phyloP scores from a whole-genome alignment of 805 yeast genomes.

The Starmerella floricola region DNA sequence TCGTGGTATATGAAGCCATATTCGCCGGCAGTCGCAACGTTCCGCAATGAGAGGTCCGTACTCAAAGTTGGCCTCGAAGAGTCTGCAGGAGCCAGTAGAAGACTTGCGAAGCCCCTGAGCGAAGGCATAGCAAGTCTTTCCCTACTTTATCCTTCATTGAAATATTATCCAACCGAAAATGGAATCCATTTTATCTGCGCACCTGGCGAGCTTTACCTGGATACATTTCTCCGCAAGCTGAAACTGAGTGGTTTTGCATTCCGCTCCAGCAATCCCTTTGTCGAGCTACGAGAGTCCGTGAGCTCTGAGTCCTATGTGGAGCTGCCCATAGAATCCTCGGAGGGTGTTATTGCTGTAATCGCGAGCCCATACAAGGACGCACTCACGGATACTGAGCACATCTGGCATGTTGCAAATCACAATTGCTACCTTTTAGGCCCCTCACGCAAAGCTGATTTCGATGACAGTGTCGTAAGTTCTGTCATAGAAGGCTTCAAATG shows the following conservation, averaged over 20 bases:
- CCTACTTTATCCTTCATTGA: constrained; percentile 52
- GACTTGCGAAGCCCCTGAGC: constrained; percentile 19
- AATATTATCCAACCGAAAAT: constrained; percentile 68
- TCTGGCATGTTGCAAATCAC: background rate
- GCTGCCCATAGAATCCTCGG: constrained; percentile 47
- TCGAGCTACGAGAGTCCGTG: constrained; percentile 62
- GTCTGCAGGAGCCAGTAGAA: constrained; percentile 52
- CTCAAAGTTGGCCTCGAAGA: constrained; percentile 81
- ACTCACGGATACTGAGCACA: background rate
- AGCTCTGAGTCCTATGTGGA: constrained; percentile 52
- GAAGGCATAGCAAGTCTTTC: constrained; percentile 55
- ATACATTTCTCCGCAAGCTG: constrained; percentile 68
- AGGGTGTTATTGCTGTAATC: constrained; percentile 24
- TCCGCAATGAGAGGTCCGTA: constrained; percentile 29
- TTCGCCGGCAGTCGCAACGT: too few species aligned
- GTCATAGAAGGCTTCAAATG: constrained; percentile 63
- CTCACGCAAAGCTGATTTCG: background rate
- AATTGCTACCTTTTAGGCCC: background rate
- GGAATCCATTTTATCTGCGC: constrained; percentile 77
- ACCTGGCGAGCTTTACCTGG: constrained; percentile 79
- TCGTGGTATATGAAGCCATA: too few species aligned
- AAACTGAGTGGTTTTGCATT: constrained; percentile 53
- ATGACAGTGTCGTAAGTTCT: background rate
- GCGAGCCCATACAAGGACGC: background rate
- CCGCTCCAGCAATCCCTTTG: constrained; percentile 74